Evolutionary conservation across 2,329 filamentous ascomycete genomes (phyloP).

Genomic region (Didymella exigua): DNA sequence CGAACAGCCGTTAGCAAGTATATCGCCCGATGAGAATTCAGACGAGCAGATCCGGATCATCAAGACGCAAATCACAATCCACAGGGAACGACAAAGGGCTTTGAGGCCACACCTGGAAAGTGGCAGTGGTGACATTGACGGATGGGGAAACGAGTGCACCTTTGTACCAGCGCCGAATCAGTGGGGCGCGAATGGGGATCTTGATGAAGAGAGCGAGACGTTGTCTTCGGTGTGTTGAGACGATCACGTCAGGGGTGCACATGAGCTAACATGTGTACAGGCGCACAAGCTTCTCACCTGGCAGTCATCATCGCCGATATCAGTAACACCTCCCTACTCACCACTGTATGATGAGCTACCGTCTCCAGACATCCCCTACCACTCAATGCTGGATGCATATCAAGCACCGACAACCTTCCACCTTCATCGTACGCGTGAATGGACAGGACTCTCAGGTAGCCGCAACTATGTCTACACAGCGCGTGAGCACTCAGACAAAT

Average conservation of each 20-base stretch:
- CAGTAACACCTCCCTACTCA: conserved; percentile 32
- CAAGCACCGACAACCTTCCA: conserved; percentile 43
- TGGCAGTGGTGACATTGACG: conserved; percentile 44
- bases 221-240: conserved; percentile 40
- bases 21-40: conserved; percentile 46
- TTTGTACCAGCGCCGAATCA: conserved; percentile 48
- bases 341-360: conserved; percentile 40
- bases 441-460: conserved; percentile 41
- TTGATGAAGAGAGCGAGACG: conserved; percentile 47
- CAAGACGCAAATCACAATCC: conserved; percentile 45
- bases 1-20: conserved; percentile 38
- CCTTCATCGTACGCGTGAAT: conserved; percentile 47
- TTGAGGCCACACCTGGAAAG: conserved; percentile 46
- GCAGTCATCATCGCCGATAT: conserved; percentile 43
- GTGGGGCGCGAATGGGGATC: conserved; percentile 46
- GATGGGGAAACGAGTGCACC: conserved; percentile 45
- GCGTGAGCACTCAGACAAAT: conserved; percentile 45
- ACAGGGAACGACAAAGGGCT: conserved; percentile 43
- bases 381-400: conserved; percentile 41
- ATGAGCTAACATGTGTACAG: conserved; percentile 23
- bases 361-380: conserved; percentile 43
- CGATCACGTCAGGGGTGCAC: background rate
- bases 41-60: conserved; percentile 44
- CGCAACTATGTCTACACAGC: conserved; percentile 46
- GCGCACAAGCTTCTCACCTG: conserved; percentile 46